phyloP scores from a whole-genome alignment of 768 basidiomycete species.

The Hortiboletus flavorubellus region DNA sequence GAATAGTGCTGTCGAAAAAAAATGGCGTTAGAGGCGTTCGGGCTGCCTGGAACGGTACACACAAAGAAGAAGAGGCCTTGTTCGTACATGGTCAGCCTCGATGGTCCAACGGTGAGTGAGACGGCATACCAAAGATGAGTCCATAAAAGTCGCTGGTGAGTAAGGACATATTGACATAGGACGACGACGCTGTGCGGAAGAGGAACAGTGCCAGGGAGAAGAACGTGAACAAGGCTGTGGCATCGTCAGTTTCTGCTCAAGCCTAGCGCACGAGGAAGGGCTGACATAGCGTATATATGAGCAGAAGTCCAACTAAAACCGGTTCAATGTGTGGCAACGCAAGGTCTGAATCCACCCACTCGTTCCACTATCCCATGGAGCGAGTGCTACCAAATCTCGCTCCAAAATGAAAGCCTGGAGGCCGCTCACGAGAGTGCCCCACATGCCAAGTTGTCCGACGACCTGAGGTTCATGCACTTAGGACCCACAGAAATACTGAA shows the following conservation, averaged over 20 bases:
- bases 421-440: slow-evolving; percentile 72
- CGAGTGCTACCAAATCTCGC: slow-evolving; percentile 55
- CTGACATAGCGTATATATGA: slow-evolving; percentile 42
- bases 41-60: slow-evolving; percentile 10
- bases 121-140: slow-evolving; percentile 56
- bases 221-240: slow-evolving; percentile 67
- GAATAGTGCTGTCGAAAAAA: slow-evolving; percentile 56
- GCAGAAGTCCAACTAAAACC: slow-evolving; percentile 43
- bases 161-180: slow-evolving; percentile 79
- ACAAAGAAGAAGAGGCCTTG: slow-evolving; percentile 53
- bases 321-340: slow-evolving; percentile 35
- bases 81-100: neutral
- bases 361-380: slow-evolving; percentile 67
- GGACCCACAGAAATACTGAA: neutral
- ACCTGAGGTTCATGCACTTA: slow-evolving; percentile 39
- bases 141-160: slow-evolving; percentile 90
- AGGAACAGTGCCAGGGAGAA: slow-evolving; percentile 82
- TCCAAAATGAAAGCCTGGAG: slow-evolving; percentile 74
- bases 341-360: slow-evolving; percentile 39
- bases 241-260: neutral
- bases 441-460: slow-evolving; percentile 83
- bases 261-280: neutral
- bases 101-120: neutral
- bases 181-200: slow-evolving; percentile 80
- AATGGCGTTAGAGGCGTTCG: neutral